phyloP scores from a whole-genome alignment of 208 protist genomes.

The Crithidia expoeki region DNA sequence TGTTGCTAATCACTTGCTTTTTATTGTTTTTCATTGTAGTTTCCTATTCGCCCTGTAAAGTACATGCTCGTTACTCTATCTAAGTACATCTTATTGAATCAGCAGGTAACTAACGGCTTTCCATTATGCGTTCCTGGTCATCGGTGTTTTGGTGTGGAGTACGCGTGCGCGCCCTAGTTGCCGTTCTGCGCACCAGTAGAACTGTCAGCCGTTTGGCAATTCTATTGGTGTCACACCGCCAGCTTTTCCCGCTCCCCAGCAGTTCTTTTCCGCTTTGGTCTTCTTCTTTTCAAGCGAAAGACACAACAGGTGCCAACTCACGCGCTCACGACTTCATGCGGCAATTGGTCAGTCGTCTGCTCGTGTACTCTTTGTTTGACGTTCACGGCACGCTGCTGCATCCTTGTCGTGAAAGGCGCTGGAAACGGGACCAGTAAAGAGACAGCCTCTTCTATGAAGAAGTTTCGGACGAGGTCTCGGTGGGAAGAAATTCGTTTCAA shows the following conservation, averaged over 20 bases:
- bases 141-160: too few species aligned
- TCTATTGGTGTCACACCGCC: not conserved
- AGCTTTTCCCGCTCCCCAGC: not conserved
- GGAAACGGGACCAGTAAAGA: not conserved
- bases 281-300: not conserved
- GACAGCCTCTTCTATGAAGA: not conserved
- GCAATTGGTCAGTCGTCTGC: conserved; percentile 10
- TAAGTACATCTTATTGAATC: too few species aligned
- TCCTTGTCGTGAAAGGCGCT: not conserved
- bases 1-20: too few species aligned
- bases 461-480: too few species aligned
- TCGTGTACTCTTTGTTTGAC: conserved; percentile 54
- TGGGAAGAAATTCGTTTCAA: not conserved
- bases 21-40: too few species aligned
- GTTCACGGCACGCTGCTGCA: conserved; percentile 62
- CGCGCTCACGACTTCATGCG: not conserved
- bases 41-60: too few species aligned
- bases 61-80: too few species aligned
- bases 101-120: too few species aligned
- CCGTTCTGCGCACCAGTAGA: too few species aligned
- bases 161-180: too few species aligned
- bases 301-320: conserved; percentile 3
- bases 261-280: not conserved
- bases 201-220: too few species aligned
- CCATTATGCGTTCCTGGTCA: too few species aligned